These are phyloP conservation scores for Xylaria palmicola DNA, from an alignment of 495 filamentous ascomycete genomes.

Conservation along the genomic window DNA sequence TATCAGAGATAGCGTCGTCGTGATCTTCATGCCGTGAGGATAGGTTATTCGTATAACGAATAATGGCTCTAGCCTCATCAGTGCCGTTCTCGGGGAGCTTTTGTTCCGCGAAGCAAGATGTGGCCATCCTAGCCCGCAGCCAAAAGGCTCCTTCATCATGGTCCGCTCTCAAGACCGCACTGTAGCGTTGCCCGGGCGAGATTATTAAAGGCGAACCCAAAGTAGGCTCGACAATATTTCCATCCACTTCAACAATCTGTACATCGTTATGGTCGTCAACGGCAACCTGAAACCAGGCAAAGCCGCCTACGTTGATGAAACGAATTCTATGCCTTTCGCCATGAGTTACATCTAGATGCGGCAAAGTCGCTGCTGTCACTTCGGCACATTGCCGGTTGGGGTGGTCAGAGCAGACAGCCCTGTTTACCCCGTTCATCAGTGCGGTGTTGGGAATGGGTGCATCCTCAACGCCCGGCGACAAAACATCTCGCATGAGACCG, in stretches of 20 bases:
- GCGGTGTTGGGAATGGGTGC: constrained; percentile 62
- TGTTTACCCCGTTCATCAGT: constrained; percentile 63
- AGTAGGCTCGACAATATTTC: constrained; percentile 60
- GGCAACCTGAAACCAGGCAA: constrained; percentile 55
- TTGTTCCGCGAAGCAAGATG: constrained; percentile 52
- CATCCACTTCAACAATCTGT: constrained; percentile 70
- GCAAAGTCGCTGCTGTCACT: constrained; percentile 41
- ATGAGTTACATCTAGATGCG: constrained; percentile 42
- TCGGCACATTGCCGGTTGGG: constrained; percentile 46
- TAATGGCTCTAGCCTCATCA: constrained; percentile 55
- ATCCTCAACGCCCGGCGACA: constrained; percentile 52
- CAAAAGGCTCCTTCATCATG: constrained; percentile 59
- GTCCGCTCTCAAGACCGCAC: constrained; percentile 58
- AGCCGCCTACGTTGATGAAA: constrained; percentile 65
- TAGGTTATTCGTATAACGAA: constrained; percentile 39
- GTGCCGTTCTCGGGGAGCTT: constrained; percentile 43
- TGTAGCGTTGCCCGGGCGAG: constrained; percentile 69
- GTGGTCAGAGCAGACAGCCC: constrained; percentile 47
- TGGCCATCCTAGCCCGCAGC: constrained; percentile 58
- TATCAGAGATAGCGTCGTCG: constrained; percentile 37
- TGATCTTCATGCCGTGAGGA: constrained; percentile 22
- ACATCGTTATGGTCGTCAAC: constrained; percentile 46
- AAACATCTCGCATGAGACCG: constrained; percentile 47
- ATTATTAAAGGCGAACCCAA: constrained; percentile 49
- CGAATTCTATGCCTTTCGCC: constrained; percentile 65